Evolutionary conservation across 139 green algal species (phyloP), one percentile per base, ranked within the genome.

Genomic region (Pleodorina starrii): DNA sequence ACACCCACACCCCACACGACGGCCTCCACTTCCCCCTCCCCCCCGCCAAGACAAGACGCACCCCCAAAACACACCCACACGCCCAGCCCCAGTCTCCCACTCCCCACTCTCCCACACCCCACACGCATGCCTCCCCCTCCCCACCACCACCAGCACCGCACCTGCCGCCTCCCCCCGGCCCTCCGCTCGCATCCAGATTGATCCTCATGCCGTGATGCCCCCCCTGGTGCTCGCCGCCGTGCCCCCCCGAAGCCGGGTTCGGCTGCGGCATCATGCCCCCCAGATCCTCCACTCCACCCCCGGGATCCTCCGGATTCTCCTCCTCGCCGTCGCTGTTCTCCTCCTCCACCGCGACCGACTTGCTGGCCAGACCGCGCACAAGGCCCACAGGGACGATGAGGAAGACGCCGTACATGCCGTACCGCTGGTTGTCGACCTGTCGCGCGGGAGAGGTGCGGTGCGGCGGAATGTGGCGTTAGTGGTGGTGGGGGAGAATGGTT

Each of bases 391-490:
- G 84, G 38, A 89, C 84, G 40, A 89, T 89, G 11, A 89, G 84
- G 72, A 89, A 89, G 11, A 89, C 84, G 84, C 84, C 68, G 84
- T 89, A 89, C 84, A 89, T 84, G 50, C 71, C 50, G 84, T 89
- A 89, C 43, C 84, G 75, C 42, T 80, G 75, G 35, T 79, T 85
- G 73, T 85, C 71, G 9, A 86, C 74, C 59, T 85, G n/a, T 74
- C 0, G 46, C 3, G 23, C 43, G 44, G 75, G 6, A 57, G 48
- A 10, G 48, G 48, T 57, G n/a, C n/a, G n/a, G n/a, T n/a, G n/a
- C n/a, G n/a, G n/a, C n/a, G n/a, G 48, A 57, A 57, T 57, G 10
- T 57, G 48, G 12, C 11, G 48, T 12, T 10, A 57, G 48, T 57
- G 48, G 48, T 57, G n/a, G n/a, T n/a, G n/a, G n/a, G n/a, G n/a